Conservation (phyloP, 805 yeast species). For the Ogataea zsoltii region DNA sequence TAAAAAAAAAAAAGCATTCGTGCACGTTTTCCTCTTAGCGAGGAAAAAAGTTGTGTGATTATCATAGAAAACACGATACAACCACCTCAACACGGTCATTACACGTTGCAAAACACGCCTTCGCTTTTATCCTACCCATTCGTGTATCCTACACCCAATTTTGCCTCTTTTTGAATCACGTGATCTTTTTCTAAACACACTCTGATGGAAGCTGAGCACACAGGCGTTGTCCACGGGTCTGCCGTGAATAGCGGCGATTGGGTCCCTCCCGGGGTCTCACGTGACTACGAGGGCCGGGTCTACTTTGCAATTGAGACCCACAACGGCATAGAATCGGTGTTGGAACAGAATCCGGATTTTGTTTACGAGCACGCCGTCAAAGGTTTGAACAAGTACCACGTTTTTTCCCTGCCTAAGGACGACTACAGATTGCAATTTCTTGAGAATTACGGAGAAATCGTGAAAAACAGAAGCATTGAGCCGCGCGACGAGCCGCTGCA, state of each 20-base stretch:
- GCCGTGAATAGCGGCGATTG: background rate
- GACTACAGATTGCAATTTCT: conserved; percentile 35
- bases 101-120: no score
- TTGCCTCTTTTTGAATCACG: no score
- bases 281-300: conserved; percentile 51
- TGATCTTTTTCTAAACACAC: no score
- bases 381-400: conserved; percentile 61
- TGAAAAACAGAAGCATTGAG: background rate
- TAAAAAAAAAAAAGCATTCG: no score
- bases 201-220: background rate
- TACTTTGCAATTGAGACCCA: conserved; percentile 65
- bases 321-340: conserved; percentile 5
- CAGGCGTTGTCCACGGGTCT: background rate
- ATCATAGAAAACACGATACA: no score
- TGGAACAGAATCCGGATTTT: conserved; percentile 44
- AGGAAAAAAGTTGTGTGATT: no score
- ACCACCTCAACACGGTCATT: no score
- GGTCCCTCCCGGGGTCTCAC: conserved; percentile 20
- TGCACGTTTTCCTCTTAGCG: no score
- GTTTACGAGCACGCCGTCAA: conserved; percentile 64
- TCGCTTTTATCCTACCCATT: no score
- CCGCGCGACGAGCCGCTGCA: conserved; percentile 5
- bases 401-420: conserved; percentile 56
- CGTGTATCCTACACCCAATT: no score
- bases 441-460: conserved; percentile 38